Evolutionary conservation across 2,329 filamentous ascomycete species (phyloP).

Genomic region (Botryosphaeria dothidea): DNA sequence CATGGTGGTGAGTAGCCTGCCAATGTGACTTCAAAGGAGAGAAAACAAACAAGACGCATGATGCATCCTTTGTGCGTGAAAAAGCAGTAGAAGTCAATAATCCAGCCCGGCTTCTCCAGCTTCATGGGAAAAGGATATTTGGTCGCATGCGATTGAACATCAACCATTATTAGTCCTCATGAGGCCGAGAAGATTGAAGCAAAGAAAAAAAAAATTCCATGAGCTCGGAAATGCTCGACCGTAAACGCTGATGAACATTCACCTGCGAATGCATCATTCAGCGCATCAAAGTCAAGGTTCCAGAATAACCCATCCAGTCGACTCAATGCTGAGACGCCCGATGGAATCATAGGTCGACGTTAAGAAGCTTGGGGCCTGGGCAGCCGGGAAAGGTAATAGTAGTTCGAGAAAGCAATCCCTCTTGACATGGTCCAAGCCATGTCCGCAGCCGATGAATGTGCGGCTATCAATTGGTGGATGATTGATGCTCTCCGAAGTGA

Average conservation of each 20-base stretch:
- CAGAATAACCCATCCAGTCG: background rate
- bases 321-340: background rate
- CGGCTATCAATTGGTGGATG: slow-evolving; percentile 3
- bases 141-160: background rate
- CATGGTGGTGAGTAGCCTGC: background rate
- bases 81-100: background rate
- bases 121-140: background rate
- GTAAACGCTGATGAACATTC: background rate
- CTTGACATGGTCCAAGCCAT: background rate
- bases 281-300: background rate
- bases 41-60: background rate
- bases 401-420: slow-evolving; percentile 1
- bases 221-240: background rate
- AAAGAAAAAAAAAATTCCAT: background rate
- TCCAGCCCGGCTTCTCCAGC: background rate
- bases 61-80: background rate
- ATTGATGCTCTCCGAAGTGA: slow-evolving; percentile 4
- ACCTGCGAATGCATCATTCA: background rate
- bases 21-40: background rate
- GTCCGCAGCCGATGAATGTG: slow-evolving; percentile 7
- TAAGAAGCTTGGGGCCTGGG: background rate
- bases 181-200: background rate
- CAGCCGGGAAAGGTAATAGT: background rate
- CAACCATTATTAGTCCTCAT: background rate
- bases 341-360: background rate